Base-by-base conservation (phyloP, 163 green algal genomes). In the Scenedesmus sp. region DNA sequence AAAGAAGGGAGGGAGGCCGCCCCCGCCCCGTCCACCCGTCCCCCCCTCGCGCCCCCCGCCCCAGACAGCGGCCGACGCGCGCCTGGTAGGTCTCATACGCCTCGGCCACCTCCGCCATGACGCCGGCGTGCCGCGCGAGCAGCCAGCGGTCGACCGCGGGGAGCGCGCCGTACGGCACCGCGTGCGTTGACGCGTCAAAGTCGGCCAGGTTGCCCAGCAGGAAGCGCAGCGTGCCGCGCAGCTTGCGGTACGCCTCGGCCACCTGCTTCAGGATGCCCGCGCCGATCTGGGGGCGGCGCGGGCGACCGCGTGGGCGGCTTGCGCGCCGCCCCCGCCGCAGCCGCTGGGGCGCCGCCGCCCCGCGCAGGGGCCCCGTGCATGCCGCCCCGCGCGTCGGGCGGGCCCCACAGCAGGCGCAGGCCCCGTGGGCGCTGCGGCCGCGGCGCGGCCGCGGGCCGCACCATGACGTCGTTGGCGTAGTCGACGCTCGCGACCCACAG, bases 401-500 rank as follows among this genome's bases (percentile, higher is more conserved):
- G n/a, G n/a, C n/a, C n/a, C n/a, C n/a, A n/a, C n/a, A n/a, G n/a
- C n/a, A n/a, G n/a, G n/a, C n/a, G n/a, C n/a, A n/a, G n/a, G n/a
- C n/a, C n/a, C n/a, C n/a, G n/a, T n/a, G n/a, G n/a, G n/a, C n/a
- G n/a, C n/a, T n/a, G n/a, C n/a, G n/a, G n/a, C n/a, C n/a, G n/a
- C n/a, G n/a, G n/a, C n/a, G 58, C 71, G 78, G 36, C 22, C 28
- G 10, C n/a, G 3, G 39, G 31, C 67, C 90, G 69, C 57, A 93
- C 91, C 72, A 95, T 87, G 29, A 98, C 94, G 74, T 99, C 97
- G 3, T 79, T 84, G 28, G 89, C 93, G 90, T 98, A 99, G 85
- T 99, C 96, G 11, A 98, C 92, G 22, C 77, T 92, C 0, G 96
- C 85, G 36, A 98, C 97, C 97, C 97, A 99, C 78, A 99, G 83